Percentiles rank a stretch among this genome's conserved stretches.
phyloP scores from a whole-genome alignment of 805 yeast species.

The Scheffersomyces amazonensis region DNA sequence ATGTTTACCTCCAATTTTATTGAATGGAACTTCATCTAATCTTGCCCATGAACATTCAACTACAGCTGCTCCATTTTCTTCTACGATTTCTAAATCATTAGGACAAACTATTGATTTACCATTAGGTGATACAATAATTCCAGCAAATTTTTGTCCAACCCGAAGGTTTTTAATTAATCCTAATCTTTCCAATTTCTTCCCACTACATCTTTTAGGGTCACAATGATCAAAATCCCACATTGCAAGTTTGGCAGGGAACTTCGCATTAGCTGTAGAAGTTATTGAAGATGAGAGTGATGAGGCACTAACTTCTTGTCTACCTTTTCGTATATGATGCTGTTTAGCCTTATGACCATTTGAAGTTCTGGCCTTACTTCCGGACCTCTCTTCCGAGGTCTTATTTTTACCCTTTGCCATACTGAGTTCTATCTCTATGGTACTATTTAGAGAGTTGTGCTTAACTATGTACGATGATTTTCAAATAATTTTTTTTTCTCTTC shows the following conservation, averaged over 20 bases:
- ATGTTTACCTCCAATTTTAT: slow-evolving; percentile 84
- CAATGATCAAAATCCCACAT: slow-evolving; percentile 99
- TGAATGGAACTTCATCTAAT: slow-evolving; percentile 93
- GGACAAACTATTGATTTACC: slow-evolving; percentile 92
- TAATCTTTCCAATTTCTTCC: slow-evolving; percentile 85
- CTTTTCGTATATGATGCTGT: slow-evolving; percentile 45
- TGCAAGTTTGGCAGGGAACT: slow-evolving; percentile 81
- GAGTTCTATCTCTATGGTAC: too few relatives aligned
- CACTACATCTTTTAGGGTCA: slow-evolving; percentile 96
- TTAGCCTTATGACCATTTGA: slow-evolving; percentile 58
- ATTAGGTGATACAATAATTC: slow-evolving; percentile 89
- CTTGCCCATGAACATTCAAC: slow-evolving; percentile 99
- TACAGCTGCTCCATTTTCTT: slow-evolving; percentile 86
- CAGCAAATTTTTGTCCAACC: slow-evolving; percentile 92
- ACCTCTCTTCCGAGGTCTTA: slow-evolving; percentile 42
- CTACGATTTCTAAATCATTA: slow-evolving; percentile 73
- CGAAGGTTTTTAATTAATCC: slow-evolving; percentile 77
- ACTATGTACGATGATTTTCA: too few relatives aligned
- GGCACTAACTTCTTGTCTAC: slow-evolving; percentile 30
- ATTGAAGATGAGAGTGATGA: slow-evolving; percentile 19
- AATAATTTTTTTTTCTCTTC: too few relatives aligned
- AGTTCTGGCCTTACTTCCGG: slow-evolving; percentile 33
- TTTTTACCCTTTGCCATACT: slow-evolving; percentile 62
- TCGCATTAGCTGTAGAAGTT: slow-evolving; percentile 12
- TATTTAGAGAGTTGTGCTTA: too few relatives aligned